Conservation (phyloP, 2,329 filamentous ascomycete genomes). For the Phyllosticta citrichinensis region DNA sequence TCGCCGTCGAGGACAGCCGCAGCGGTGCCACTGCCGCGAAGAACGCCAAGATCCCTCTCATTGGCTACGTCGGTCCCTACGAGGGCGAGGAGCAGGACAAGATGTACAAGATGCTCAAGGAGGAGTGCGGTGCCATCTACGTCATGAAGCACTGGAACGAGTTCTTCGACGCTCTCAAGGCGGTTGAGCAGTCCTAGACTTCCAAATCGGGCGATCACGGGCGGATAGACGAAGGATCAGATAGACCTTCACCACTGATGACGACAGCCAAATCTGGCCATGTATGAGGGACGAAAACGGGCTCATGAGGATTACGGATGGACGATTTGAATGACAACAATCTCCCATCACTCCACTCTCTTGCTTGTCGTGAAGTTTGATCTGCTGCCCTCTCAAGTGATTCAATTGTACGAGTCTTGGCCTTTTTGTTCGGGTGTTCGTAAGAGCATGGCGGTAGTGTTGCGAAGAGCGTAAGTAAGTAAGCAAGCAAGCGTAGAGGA, state of each 20-base stretch:
- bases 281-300: not conserved
- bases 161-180: conserved; percentile 39
- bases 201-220: not conserved
- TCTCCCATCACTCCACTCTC: not conserved
- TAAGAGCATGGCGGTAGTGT: not conserved
- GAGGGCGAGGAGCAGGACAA: conserved; percentile 52
- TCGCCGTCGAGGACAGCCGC: conserved; percentile 84
- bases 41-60: conserved; percentile 66
- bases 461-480: no score
- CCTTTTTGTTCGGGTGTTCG: not conserved
- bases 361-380: not conserved
- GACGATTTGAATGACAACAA: not conserved
- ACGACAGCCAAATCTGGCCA: not conserved
- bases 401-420: not conserved
- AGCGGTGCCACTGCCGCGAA: conserved; percentile 69
- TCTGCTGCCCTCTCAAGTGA: not conserved
- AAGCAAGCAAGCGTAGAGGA: no score
- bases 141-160: conserved; percentile 46
- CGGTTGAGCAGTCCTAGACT: conserved; percentile 29
- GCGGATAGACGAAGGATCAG: not conserved
- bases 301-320: not conserved
- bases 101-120: conserved; percentile 40
- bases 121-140: conserved; percentile 37
- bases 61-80: conserved; percentile 81
- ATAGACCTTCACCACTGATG: not conserved